These are phyloP conservation scores for Amoebophrya sp. DNA, from an alignment of 169 alveolate species.

Conservation along the genomic window DNA sequence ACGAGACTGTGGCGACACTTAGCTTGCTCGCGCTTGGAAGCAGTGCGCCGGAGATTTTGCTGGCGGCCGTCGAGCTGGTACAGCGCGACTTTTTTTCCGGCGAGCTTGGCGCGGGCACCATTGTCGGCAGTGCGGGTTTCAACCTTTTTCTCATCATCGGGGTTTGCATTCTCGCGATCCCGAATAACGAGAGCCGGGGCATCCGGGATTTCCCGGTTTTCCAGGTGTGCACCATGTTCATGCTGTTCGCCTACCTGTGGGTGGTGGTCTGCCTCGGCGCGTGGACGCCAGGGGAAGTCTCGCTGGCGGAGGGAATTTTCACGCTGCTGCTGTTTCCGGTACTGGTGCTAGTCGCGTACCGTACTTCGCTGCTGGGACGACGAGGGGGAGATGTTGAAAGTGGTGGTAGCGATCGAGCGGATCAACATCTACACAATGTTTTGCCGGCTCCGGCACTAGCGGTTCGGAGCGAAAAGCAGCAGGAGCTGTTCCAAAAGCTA, in stretches of 20 bases:
- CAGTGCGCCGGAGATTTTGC: not conserved
- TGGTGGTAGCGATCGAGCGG: not conserved
- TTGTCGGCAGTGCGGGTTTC: not conserved
- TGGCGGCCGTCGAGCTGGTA: not conserved
- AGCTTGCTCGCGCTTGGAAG: not conserved
- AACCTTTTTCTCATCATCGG: not conserved
- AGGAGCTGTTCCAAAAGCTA: too few species aligned
- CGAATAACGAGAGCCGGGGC: not conserved
- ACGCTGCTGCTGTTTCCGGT: not conserved
- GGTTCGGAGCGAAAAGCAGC: too few species aligned
- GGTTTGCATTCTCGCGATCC: not conserved
- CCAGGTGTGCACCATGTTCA: not conserved
- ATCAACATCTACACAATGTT: not conserved
- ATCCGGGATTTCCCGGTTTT: not conserved
- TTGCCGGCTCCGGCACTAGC: not conserved
- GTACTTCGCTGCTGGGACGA: not conserved
- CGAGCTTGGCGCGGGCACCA: not conserved
- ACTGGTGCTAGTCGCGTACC: not conserved
- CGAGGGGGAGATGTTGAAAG: not conserved
- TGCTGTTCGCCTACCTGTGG: not conserved
- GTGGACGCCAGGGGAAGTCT: not conserved
- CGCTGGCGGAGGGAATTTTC: not conserved
- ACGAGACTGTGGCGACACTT: not conserved
- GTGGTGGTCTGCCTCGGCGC: not conserved
- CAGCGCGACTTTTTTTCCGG: not conserved